These are phyloP conservation scores for Bocquillonia castaneifolia DNA, from an alignment of 441 rosid genomes.

Conservation along the genomic window DNA sequence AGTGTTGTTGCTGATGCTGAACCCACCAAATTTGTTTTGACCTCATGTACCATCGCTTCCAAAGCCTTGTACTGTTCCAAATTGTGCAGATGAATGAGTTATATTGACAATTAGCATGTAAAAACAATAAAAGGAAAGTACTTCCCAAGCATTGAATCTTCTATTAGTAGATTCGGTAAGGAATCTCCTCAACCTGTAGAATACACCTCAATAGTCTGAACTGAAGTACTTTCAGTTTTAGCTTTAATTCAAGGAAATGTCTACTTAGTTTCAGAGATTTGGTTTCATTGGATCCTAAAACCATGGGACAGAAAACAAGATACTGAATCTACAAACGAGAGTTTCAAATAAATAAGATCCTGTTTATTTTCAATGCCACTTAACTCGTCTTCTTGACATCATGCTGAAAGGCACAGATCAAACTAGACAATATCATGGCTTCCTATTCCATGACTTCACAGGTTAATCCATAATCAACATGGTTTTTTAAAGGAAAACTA, in stretches of 20 bases:
- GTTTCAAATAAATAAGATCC: background rate
- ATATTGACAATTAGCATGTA: background rate
- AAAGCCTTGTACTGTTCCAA: constrained; percentile 70
- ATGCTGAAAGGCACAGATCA: constrained; percentile 14
- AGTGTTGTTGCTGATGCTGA: constrained; percentile 36
- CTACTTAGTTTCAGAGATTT: no score
- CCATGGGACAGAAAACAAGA: background rate
- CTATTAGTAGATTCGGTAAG: background rate
- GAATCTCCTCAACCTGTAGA: background rate
- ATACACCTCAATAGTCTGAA: background rate
- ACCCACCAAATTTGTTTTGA: constrained; percentile 45
- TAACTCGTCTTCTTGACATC: background rate
- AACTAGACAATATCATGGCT: background rate
- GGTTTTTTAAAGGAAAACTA: constrained; percentile 19
- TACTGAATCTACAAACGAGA: background rate
- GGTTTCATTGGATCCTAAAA: background rate
- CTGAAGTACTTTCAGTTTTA: background rate
- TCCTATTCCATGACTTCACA: constrained; percentile 1
- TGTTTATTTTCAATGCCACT: background rate
- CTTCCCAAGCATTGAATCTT: background rate
- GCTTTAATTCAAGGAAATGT: background rate
- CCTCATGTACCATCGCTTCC: constrained; percentile 73
- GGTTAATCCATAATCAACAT: background rate
- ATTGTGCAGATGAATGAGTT: constrained; percentile 17
- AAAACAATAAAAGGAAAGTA: background rate